Base-by-base conservation (phyloP, 257 asterid species). In the Ocimum tenuiflorum region DNA sequence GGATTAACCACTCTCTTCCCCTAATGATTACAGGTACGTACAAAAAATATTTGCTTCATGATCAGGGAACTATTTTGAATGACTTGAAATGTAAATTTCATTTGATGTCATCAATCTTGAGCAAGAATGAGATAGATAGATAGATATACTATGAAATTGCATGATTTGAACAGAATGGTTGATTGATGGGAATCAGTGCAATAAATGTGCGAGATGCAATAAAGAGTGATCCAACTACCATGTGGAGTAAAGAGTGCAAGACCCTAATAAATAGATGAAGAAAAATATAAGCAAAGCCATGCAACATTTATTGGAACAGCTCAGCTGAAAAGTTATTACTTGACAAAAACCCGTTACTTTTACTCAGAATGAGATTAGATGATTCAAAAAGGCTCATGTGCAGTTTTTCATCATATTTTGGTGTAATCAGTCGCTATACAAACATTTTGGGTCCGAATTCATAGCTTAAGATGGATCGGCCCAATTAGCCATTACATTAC, bases 141-240 rank as follows among this genome's bases (percentile, higher is more conserved):
- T n/a, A n/a, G n/a, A n/a, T 2, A 31, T 67, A 20, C 29, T 52
- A 22, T 1, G 47, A 53, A 31, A 31, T 4, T 53, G 38, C 18
- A 33, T n/a, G 35, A 57, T 36, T 17, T 48, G 23, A 42, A n/a
- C 17, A 23, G 6, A 12, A 35, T n/a, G 19, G 19, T 13, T 24
- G 11, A 17, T 8, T 43, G 42, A 70, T 67, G 29, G 3, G 3
- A 27, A 27, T 27, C 31, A 70, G 60, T 43, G 73, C 29, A 46
- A 62, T 72, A 72, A 71, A 79, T 63, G 78, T 41, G 20, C 67
- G 83, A 75, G 22, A 48, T 63, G 17, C 75, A 78, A 62, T 50
- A 55, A 74, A 55, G 67, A 63, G 75, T 71, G 78, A 60, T 59
- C 65, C 80, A 65, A 71, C 78, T 64, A 75, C 63, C 77, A 57